Evolutionary conservation across 352 stramenopile genomes (phyloP).

Genomic region (Pythium diclinum): DNA sequence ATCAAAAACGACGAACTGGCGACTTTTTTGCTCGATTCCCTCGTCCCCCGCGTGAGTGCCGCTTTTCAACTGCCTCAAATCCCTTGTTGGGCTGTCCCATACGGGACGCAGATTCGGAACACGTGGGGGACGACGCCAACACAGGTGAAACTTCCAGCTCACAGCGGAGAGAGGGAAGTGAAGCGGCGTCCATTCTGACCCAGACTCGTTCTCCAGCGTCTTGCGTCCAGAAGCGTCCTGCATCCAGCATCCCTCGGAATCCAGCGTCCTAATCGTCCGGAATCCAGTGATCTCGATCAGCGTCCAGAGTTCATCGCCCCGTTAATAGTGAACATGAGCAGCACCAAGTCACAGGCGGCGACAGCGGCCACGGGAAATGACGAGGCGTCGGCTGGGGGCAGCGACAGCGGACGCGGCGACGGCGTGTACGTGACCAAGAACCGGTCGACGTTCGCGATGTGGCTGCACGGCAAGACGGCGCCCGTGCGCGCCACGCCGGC

Average conservation of each 20-base stretch:
- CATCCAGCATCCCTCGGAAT: not conserved
- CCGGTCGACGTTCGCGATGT: slow-evolving; percentile 82
- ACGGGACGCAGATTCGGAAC: slow-evolving; percentile 21
- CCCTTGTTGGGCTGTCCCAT: slow-evolving; percentile 8
- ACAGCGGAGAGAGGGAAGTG: not conserved
- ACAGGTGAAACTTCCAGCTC: slow-evolving; percentile 23
- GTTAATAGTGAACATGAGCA: slow-evolving; percentile 1
- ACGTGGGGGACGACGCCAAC: slow-evolving; percentile 13
- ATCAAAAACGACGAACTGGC: slow-evolving; percentile 6
- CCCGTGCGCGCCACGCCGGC: slow-evolving; percentile 46
- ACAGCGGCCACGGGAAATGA: slow-evolving; percentile 1
- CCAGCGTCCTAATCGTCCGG: not conserved
- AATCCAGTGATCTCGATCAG: not conserved
- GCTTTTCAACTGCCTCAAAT: not conserved
- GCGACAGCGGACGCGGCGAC: slow-evolving; percentile 33
- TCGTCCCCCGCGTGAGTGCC: not conserved
- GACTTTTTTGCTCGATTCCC: slow-evolving; percentile 3
- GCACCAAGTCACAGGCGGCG: slow-evolving; percentile 20
- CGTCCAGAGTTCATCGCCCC: not conserved
- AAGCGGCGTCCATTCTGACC: not conserved
- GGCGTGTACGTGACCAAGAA: slow-evolving; percentile 86
- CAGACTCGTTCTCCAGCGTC: not conserved
- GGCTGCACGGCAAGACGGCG: slow-evolving; percentile 75
- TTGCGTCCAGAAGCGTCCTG: not conserved
- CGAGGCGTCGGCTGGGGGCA: slow-evolving; percentile 13